Evolutionary conservation across 441 rosid genomes (phyloP), one percentile per base, ranked within the genome.

Genomic region (Omphalea diandra): DNA sequence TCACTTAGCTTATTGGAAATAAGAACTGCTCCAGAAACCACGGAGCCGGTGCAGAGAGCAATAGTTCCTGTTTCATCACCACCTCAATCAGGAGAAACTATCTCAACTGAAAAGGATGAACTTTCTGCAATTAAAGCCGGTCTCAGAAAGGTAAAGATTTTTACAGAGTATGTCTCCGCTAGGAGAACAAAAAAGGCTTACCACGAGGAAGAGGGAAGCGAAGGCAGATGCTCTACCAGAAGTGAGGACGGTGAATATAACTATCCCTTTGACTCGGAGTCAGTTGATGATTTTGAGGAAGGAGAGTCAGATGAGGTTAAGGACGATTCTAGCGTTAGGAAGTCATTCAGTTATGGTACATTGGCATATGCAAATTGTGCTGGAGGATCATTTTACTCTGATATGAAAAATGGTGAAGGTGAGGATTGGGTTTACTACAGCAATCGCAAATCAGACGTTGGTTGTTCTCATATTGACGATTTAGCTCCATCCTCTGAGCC

Each of bases 351-450:
- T 68, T 93, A 93, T 79, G 88, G 93, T 58, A 85, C 95, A 26
- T 83, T 93, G 59, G 87, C 90, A 20, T 80, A 75, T 80, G 98
- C 95, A 68, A 93, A 90, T 67, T 78, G 81, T 75, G 89, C 83
- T n/a, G 87, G 95, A 80, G 92, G 87, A 49, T 85, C 93, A 12
- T 82, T 82, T 68, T 84, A 85, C 66, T 76, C 88, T 53, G 84
- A 72, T 61, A 73, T 73, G 68, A 78, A 67, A 69, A 82, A 76
- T 70, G 82, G 78, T 1, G 88, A 81, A 66, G 83, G 83, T 71
- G 98, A 93, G 71, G 93, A 80, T 73, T 86, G 83, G 91, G 83
- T 93, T 44, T 90, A 93, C 75, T 93, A 90, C 72, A 88, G 87
- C 79, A 73, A 87, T 70, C 88, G 90, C 20, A 86, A 75, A 61